Evolutionary conservation across 163 green algal genomes (phyloP), one percentile per base, ranked within the genome.

Genomic region (Scenedesmus sp.): DNA sequence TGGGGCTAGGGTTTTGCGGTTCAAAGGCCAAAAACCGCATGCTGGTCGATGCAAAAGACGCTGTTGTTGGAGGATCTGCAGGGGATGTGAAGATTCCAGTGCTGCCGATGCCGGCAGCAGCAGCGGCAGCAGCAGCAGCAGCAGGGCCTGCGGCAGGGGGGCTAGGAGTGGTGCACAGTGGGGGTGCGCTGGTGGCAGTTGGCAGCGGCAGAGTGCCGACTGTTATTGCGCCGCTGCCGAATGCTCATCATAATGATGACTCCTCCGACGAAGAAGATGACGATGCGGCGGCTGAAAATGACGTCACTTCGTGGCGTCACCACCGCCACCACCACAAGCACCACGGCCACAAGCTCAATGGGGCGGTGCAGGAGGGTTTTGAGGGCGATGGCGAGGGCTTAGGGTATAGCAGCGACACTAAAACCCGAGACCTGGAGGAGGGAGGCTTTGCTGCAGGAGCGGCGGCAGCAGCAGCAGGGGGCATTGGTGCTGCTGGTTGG

Each of bases 221-320:
- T 20, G 56, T 88, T 3, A 88, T 88, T 54, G 55, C 82, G 46
- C 54, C 82, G 55, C 18, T 88, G 10, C 82, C 54, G 18, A 86
- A 55, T 6, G 55, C 16, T 9, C 26, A 56, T 9, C 9, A 64
- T 9, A 18, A 4, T 8, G 82, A 73, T 56, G 82, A 88, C 56
- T 74, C 55, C 2, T 74, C 55, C 8, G 82, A 76, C 56, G 82
- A 88, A 1, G 82, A 88, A 0, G 56, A 70, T 23, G 55, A 74
- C 8, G 26, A 26, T 23, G 20, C 20, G 1, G 15, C 79, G 12
- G 20, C n/a, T 20, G 73, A 54, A 13, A 52, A 1, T 3, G 20
- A 82, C n/a, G 73, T 10, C 3, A 20, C 9, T n/a, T 18, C 64
- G 2, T 6, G 10, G 18, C 64, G 64, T 73, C 12, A 20, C 3